Conservation (phyloP, 148 eudicot species). For the Chenopodium album region DNA sequence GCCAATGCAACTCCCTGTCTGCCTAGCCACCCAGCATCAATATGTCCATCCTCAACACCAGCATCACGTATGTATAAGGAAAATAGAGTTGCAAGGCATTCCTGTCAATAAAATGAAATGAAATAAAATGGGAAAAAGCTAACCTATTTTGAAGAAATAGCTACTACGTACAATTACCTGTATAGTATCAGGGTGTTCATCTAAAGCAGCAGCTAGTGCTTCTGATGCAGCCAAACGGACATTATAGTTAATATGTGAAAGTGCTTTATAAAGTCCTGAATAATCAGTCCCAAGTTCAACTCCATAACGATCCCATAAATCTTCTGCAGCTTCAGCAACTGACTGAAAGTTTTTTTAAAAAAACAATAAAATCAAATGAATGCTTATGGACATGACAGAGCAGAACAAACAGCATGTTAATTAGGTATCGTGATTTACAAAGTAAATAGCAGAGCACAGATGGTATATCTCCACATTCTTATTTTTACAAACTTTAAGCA, state of each 20-base stretch:
- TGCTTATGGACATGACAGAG: neutral
- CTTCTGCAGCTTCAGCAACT: slow-evolving; percentile 90
- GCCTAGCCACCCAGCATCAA: slow-evolving; percentile 90
- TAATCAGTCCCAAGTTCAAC: slow-evolving; percentile 79
- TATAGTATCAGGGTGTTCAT: slow-evolving; percentile 85
- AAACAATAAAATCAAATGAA: neutral
- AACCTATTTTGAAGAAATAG: neutral
- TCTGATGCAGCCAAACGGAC: slow-evolving; percentile 93
- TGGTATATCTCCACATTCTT: no score
- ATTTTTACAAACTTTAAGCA: neutral
- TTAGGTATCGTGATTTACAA: neutral
- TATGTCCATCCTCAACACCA: slow-evolving; percentile 54
- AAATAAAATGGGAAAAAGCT: slow-evolving; percentile 18
- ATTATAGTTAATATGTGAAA: slow-evolving; percentile 80
- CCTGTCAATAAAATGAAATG: slow-evolving; percentile 42
- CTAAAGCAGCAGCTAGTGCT: slow-evolving; percentile 91
- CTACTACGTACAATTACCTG: slow-evolving; percentile 45
- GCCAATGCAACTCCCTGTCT: slow-evolving; percentile 97
- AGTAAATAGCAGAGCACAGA: neutral
- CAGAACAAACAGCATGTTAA: neutral
- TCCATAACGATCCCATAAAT: slow-evolving; percentile 93
- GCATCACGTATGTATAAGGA: slow-evolving; percentile 78
- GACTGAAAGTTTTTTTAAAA: slow-evolving; percentile 35
- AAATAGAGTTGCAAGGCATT: slow-evolving; percentile 80
- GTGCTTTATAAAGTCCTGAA: slow-evolving; percentile 78